Conservation (phyloP, 768 basidiomycete genomes). For the Leccinum broughii region DNA sequence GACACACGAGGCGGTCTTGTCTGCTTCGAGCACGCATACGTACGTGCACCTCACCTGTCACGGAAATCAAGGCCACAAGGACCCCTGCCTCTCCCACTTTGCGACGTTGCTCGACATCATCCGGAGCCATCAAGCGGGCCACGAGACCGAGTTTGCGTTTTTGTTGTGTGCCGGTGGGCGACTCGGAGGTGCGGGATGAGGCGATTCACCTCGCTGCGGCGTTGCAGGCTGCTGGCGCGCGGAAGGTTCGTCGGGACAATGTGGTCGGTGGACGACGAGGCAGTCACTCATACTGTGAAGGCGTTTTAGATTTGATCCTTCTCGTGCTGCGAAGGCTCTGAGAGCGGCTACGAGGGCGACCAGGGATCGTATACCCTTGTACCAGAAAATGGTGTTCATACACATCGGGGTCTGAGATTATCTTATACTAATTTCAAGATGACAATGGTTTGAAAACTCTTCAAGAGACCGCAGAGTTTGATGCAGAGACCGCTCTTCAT, state of each 20-base stretch:
- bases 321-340: constrained; percentile 17
- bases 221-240: constrained; percentile 29
- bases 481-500: too few relatives aligned
- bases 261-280: constrained; percentile 31
- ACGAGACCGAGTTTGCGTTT: constrained; percentile 28
- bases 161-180: constrained; percentile 32
- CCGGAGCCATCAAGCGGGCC: neutral
- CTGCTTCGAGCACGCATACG: constrained; percentile 2
- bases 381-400: constrained; percentile 24
- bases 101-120: constrained; percentile 25
- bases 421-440: too few relatives aligned
- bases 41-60: constrained; percentile 32
- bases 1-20: too few relatives aligned
- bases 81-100: constrained; percentile 22
- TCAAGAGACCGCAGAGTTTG: too few relatives aligned
- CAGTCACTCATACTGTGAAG: neutral
- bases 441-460: too few relatives aligned
- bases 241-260: constrained; percentile 32
- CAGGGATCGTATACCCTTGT: constrained; percentile 15
- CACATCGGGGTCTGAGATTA: constrained; percentile 17
- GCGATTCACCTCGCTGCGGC: constrained; percentile 33
- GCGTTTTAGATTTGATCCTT: constrained; percentile 12
- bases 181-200: constrained; percentile 25
- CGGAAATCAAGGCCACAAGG: constrained; percentile 11
- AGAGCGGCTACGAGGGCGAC: constrained; percentile 11